Evolutionary conservation across 2,329 filamentous ascomycete genomes (phyloP).

Genomic region (Alternaria triticimaculans): DNA sequence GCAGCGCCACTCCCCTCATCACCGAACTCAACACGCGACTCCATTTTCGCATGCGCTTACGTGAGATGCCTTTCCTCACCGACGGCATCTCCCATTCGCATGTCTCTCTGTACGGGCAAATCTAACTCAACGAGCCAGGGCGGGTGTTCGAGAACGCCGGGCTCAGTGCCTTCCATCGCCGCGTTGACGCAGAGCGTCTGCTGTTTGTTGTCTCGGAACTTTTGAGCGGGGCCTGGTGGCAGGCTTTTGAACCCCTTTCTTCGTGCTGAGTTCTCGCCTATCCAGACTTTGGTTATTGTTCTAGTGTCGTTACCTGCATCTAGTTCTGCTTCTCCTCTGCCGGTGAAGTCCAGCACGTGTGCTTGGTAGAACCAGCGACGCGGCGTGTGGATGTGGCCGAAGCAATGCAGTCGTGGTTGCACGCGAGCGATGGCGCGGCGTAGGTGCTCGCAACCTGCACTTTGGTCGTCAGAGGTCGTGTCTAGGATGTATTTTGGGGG

Average conservation of each 20-base stretch:
- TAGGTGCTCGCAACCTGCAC: constrained; percentile 63
- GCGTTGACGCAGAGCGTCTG: constrained; percentile 65
- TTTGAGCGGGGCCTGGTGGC: constrained; percentile 35
- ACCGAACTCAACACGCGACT: not conserved
- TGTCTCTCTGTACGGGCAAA: constrained; percentile 12
- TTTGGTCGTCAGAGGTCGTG: constrained; percentile 30
- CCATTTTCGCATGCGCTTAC: not conserved
- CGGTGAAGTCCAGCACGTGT: constrained; percentile 41
- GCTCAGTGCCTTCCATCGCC: constrained; percentile 56
- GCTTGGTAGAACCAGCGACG: constrained; percentile 48
- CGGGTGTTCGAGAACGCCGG: constrained; percentile 55
- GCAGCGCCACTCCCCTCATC: not conserved
- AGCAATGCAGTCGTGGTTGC: constrained; percentile 62
- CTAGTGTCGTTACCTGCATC: constrained; percentile 11
- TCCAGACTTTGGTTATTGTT: constrained; percentile 23
- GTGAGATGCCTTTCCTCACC: not conserved
- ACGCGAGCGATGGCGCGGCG: constrained; percentile 55
- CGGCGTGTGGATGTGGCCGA: constrained; percentile 64
- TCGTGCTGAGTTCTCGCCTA: constrained; percentile 31
- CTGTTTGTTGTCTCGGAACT: constrained; percentile 47
- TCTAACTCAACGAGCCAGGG: constrained; percentile 64
- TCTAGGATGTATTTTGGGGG: constrained; percentile 62
- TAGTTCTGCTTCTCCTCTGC: constrained; percentile 5
- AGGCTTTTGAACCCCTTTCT: constrained; percentile 30
- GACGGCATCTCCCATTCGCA: not conserved